Conservation (phyloP, 129 eudicot genomes). For the Escallonia rubra region DNA sequence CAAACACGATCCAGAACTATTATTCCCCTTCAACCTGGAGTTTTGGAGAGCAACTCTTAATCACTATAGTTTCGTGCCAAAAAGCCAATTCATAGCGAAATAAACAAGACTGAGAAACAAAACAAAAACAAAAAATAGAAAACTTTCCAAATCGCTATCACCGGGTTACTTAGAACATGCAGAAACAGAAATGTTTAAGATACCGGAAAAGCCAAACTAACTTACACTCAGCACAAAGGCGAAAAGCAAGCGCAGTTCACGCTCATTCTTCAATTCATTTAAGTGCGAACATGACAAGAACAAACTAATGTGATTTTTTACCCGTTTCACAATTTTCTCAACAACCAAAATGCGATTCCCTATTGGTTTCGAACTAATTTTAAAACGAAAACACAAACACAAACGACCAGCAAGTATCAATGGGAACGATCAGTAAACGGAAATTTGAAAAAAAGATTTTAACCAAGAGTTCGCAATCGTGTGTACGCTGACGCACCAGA, state of each 20-base stretch:
- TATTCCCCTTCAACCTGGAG: no score
- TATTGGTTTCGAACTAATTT: neutral
- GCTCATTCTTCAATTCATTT: neutral
- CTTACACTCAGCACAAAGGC: neutral
- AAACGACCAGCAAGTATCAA: neutral
- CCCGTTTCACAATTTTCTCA: neutral
- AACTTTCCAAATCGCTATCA: no score
- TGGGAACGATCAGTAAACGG: neutral
- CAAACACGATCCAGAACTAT: no score
- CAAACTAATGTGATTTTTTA: neutral
- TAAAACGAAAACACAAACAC: neutral
- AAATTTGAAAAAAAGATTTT: neutral
- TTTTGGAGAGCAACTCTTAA: no score
- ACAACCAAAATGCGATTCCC: neutral
- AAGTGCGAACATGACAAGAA: neutral
- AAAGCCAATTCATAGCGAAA: no score
- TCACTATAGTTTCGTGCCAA: no score
- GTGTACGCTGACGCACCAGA: conserved; percentile 38
- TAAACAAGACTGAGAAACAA: neutral
- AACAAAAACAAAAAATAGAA: neutral
- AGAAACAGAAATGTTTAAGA: no score
- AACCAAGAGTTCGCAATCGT: neutral
- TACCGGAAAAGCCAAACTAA: neutral
- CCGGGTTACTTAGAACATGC: no score
- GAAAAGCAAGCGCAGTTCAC: no score